Percentiles rank a stretch among this genome's conserved stretches.
phyloP scores from a whole-genome alignment of 805 yeast species.

The Hanseniaspora lachancei region DNA sequence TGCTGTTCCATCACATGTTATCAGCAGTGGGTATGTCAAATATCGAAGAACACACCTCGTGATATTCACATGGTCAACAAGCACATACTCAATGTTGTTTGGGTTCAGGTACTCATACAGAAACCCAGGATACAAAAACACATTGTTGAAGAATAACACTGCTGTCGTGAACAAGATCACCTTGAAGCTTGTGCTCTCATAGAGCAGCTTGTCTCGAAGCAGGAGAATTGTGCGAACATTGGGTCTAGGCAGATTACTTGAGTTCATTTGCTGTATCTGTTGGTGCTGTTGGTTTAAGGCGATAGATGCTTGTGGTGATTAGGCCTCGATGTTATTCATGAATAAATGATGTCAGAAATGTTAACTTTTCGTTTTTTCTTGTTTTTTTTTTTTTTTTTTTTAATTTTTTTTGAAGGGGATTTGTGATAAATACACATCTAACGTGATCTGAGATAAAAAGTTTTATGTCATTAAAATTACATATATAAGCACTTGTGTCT shows the following conservation, averaged over 20 bases:
- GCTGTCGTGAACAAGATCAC: slow-evolving; percentile 1
- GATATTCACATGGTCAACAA: background rate
- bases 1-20: slow-evolving; percentile 8
- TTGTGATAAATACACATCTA: no score
- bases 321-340: no score
- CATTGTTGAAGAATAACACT: slow-evolving; percentile 1
- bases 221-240: slow-evolving; percentile 6
- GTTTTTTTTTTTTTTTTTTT: no score
- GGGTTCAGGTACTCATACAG: slow-evolving; percentile 8
- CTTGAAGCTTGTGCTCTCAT: slow-evolving; percentile 2
- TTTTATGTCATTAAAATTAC: no score
- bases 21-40: slow-evolving; percentile 1
- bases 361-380: no score
- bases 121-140: background rate
- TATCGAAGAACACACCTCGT: background rate
- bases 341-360: no score
- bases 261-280: background rate
- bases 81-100: background rate
- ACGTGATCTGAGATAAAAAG: no score
- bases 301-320: no score
- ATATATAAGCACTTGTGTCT: background rate
- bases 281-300: background rate
- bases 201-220: slow-evolving; percentile 6
- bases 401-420: no score
- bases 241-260: slow-evolving; percentile 1